Evolutionary conservation across 2,329 filamentous ascomycete species (phyloP), one percentile per base, ranked within the genome.

Genomic region (Lecanicillium sp.): DNA sequence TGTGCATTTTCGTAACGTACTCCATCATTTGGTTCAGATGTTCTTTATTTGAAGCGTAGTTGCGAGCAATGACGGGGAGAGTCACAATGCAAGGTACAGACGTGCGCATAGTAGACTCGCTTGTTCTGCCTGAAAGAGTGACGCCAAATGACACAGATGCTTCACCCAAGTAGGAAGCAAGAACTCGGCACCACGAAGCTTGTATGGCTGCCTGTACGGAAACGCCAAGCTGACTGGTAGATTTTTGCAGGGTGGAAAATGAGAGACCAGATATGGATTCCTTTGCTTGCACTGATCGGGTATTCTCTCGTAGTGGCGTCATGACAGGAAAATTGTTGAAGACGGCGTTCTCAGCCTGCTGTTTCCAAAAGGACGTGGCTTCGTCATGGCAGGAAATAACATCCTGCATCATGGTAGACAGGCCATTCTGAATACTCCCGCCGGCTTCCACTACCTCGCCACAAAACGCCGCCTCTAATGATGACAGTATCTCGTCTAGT

Each of bases 71-170:
- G 1, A 92, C 71, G 0, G 90, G 90, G 3, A 95, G 58, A 1
- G 88, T 95, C 1, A 82, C 81, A 40, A 96, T 77, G 53, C 84
- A 90, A 1, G 90, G 89, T 37, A 96, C 85, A 0, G 77, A 69
- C 4, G 74, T 71, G 5, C 68, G 55, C 14, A 72, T 67, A 0
- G 79, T 76, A n/a, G 70, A 64, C 4, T 81, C 71, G 1, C 71
- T 69, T 4, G 72, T 78, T 25, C 87, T 71, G 1, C 87, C 87
- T 8, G 89, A 89, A 7, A 95, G 66, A 1, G 89, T 85, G 12
- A 84, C 70, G 0, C 89, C 90, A 55, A 92, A 94, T 0, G 81
- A 81, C 1, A 92, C 79, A 5, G 71, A 71, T 3, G 64, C 52
- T 53, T 95, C 87, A 2, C 87, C 88, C 12, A 81, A 71, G 50